Base-by-base conservation (phyloP, 495 filamentous ascomycete genomes). In the Trichoderma gamsii region DNA sequence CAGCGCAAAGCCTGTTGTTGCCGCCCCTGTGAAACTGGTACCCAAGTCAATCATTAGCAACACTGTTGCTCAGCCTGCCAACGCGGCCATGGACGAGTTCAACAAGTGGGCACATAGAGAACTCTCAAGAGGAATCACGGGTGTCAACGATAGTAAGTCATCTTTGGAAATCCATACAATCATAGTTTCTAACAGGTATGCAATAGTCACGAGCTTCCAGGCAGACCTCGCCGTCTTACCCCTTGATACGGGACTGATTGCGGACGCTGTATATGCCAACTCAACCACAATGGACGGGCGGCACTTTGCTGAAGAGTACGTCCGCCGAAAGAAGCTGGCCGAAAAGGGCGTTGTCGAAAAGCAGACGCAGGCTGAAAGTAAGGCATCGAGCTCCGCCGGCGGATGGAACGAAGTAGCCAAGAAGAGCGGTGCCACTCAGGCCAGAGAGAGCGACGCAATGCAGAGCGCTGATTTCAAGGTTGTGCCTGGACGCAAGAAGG, bases 401-500 rank as follows among this genome's bases (percentile, higher is more conserved):
- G 95, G 95, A 32, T 98, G 95, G 95, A 97, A 86, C 73, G 96
- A 98, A 80, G 95, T 99, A 71, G 95, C 95, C 11, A 97, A 97
- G 87, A 97, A 97, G 84, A 83, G 81, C 71, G 76, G 77, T 18
- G 72, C 76, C 69, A 77, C 76, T 64, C 75, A 69, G 44, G 63
- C 25, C 13, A 76, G 73, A 25, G 81, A 80, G 16, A 77, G 84
- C 72, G 84, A 86, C 69, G 81, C 41, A 77, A 80, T 69, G 77
- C 81, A 69, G 83, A 79, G 74, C 43, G 80, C 87, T 12, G 86
- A 86, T 7, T 98, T 97, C 80, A 92, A 92, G 81, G 89, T 98
- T 56, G 94, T 98, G 51, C 86, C 90, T 59, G 85, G 88, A 69
- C 93, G 96, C 78, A 98, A 97, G 87, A 97, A 96, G 86, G 90